Conservation (phyloP, 768 basidiomycete species). For the Tulasnella sp. region DNA sequence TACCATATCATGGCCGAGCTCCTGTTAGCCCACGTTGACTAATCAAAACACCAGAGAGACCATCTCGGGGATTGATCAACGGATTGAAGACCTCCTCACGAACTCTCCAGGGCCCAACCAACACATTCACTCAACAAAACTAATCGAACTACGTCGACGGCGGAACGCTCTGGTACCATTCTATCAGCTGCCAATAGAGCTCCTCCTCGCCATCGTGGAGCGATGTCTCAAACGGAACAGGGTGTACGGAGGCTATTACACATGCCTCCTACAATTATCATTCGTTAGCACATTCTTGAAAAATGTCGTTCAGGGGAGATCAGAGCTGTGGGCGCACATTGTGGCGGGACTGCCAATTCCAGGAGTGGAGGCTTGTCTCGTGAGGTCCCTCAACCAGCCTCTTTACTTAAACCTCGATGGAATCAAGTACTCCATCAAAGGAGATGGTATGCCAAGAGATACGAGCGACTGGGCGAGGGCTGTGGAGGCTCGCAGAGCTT, state of each 20-base stretch:
- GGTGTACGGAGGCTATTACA: not conserved
- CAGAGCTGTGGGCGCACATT: not conserved
- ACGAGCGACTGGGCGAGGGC: not conserved
- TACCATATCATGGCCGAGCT: too few species aligned
- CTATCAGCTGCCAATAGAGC: too few species aligned
- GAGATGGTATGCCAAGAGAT: not conserved
- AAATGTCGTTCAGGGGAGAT: not conserved
- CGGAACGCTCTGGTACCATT: too few species aligned
- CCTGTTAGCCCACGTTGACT: too few species aligned
- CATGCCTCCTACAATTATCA: not conserved
- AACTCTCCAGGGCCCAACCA: too few species aligned
- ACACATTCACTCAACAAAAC: too few species aligned
- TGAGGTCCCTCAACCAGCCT: not conserved
- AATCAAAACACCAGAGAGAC: too few species aligned
- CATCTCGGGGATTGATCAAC: too few species aligned
- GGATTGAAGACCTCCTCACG: too few species aligned
- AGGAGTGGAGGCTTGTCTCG: not conserved
- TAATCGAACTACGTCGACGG: too few species aligned
- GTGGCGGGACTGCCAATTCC: not conserved
- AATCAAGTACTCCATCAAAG: not conserved
- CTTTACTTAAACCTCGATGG: not conserved
- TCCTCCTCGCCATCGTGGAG: too few species aligned
- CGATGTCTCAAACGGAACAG: too few species aligned
- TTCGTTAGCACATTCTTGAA: not conserved
- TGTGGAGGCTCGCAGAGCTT: not conserved